Conservation (phyloP, 106 monocot species). For the Platanthera guangdongensis region DNA sequence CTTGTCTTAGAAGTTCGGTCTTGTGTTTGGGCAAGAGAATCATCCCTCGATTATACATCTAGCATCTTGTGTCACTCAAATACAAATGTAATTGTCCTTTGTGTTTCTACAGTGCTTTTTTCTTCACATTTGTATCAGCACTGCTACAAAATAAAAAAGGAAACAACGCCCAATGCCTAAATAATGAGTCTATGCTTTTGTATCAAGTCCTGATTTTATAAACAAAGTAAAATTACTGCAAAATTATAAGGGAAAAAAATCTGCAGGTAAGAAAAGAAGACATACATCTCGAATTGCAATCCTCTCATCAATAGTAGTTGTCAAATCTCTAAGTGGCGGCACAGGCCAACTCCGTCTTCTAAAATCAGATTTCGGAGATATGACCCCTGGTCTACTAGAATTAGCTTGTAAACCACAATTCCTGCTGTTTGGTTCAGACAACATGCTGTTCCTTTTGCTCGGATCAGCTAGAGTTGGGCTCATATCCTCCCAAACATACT, state of each 20-base stretch:
- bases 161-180: neutral
- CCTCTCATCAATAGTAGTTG: conserved; percentile 32
- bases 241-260: neutral
- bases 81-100: too few relatives aligned
- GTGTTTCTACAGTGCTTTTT: too few relatives aligned
- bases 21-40: too few relatives aligned
- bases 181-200: neutral
- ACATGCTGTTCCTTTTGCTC: conserved; percentile 25
- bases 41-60: too few relatives aligned
- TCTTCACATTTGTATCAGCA: too few relatives aligned
- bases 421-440: conserved; percentile 13
- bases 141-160: neutral
- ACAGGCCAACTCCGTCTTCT: conserved; percentile 26
- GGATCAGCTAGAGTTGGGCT: conserved; percentile 61
- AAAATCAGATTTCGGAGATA: conserved; percentile 31
- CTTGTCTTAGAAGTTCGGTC: too few relatives aligned
- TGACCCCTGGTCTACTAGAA: conserved; percentile 23
- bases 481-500: conserved; percentile 97
- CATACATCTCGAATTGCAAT: conserved; percentile 23
- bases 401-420: conserved; percentile 16
- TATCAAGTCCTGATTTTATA: neutral
- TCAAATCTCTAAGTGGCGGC: conserved; percentile 29
- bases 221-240: neutral
- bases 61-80: too few relatives aligned
- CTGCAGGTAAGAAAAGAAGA: conserved; percentile 13